Base-by-base conservation (phyloP, 1,284 basidiomycete genomes). In the Bothia castanella region DNA sequence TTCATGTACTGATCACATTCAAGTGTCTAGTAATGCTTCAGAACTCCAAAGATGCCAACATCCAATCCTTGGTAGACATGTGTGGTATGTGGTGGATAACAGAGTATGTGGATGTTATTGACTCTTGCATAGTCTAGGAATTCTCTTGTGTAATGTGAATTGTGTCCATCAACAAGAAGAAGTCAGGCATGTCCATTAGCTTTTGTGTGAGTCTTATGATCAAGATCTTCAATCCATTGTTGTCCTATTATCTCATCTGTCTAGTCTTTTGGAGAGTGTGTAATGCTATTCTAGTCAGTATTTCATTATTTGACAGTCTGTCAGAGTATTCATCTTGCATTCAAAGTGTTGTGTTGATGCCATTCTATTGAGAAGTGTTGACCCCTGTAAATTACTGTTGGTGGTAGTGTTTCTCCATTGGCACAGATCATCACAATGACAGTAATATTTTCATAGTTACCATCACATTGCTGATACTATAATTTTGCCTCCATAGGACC, bases 351-450 rank as follows among this genome's bases (percentile, higher is more conserved):
- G 16, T 32, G 4, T 16, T 32, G 31, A 32, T 32, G 16, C 31
- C 31, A 32, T 3, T 60, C 0, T 56, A 50, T 47, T 67, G 64
- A 54, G 60, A 73, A 5, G 52, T 56, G 23, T 69, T 53, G 20
- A 2, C 71, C 75, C 43, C 74, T 75, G 58, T 63, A 74, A 27
- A 76, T 74, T 0, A 73, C 61, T 14, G 61, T 51, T 6, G 67
- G 71, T 21, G 59, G 52, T 9, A 66, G 36, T 0, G 55, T 45
- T 1, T 61, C 62, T 4, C 71, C 66, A 64, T 73, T 65, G 2
- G 68, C 70, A 57, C 66, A 70, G 13, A 74, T 72, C 1, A 69
- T 72, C 0, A 68, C 65, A 17, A 74, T 53, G 2, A 72, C 67
- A 9, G 72, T 75, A 23, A 68, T 72, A 48, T 71, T 74, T 53